Evolutionary conservation across 1,284 basidiomycete genomes (phyloP), one percentile per base, ranked within the genome.

Genomic region (Hypsizygus ulmarius): DNA sequence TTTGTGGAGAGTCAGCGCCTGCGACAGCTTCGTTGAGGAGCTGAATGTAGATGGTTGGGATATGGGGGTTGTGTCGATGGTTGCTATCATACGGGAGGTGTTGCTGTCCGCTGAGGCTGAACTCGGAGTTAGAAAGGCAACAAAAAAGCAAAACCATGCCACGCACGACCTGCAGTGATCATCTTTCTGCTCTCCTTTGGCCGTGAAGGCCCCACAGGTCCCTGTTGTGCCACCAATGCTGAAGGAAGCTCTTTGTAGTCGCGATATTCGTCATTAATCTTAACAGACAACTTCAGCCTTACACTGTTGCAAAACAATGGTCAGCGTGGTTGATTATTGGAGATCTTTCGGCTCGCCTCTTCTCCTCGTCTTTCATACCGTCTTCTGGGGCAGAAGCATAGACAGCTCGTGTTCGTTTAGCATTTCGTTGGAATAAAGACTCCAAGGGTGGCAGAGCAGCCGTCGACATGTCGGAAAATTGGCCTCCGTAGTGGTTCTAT

Each of bases 1-100:
- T 72, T 96, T 93, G 70, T 95, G 91, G 16, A 91, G 79, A 49
- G 86, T 84, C 42, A 97, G 82, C 0, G 93, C 93, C 61, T 92
- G 84, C 12, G 90, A 90, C 41, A 97, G 79, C 43, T 80, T 80
- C 36, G 75, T 66, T 25, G 78, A 72, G 7, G 83, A 82, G 12
- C 77, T 64, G 58, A 90, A 85, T 0, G 84, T 84, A 11, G 85
- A 87, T 1, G 78, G 80, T 50, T 78, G 74, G 10, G 79, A 68
- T 42, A 72, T 67, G 1, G 84, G 84, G 2, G 81, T 81, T 47
- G 78, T 81, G 73, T 87, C 85, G 53, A 88, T 87, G 40, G 75
- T 70, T 1, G 84, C 78, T 55, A 89, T 87, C 61, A 87, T 80
- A 25, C 72, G 74, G 2, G 79, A 75, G 3, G 82, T 77, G 47